phyloP scores from a whole-genome alignment of 2,329 filamentous ascomycete genomes.

The Zymoseptoria crescenta region DNA sequence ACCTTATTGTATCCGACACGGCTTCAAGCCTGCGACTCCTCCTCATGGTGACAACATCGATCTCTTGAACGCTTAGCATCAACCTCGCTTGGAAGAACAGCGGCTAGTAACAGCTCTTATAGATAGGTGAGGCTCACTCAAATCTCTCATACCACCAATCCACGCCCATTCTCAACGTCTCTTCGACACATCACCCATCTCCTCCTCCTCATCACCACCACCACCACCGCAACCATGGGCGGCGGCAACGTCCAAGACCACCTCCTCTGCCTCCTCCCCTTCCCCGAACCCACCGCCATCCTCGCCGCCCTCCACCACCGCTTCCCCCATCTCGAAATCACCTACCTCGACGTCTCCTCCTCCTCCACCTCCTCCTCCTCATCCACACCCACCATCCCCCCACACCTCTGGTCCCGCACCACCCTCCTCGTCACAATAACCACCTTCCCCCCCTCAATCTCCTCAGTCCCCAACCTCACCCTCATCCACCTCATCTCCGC shows the following conservation, averaged over 20 bases:
- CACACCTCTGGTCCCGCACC: conserved; percentile 35
- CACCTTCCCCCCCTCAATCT: conserved; percentile 41
- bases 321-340: conserved; percentile 41
- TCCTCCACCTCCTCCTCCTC: conserved; percentile 7
- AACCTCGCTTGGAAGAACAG: too few species aligned
- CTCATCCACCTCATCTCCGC: conserved; percentile 52
- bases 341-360: conserved; percentile 30
- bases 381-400: conserved; percentile 11
- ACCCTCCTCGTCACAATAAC: conserved; percentile 44
- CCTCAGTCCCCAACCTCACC: conserved; percentile 37
- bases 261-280: conserved; percentile 27
- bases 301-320: conserved; percentile 33
- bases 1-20: too few species aligned
- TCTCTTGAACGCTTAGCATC: too few species aligned
- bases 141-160: too few species aligned
- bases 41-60: too few species aligned
- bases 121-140: too few species aligned
- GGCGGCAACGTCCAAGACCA: conserved; percentile 30
- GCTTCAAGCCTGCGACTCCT: too few species aligned
- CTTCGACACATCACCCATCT: too few species aligned
- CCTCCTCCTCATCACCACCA: too few species aligned
- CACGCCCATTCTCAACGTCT: too few species aligned
- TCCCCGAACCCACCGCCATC: conserved; percentile 32
- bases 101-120: too few species aligned
- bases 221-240: conserved; percentile 25